Percentiles rank a stretch among this genome's conserved stretches.
Evolutionary conservation across 78 protist species (phyloP).

Genomic region (Chrysochromulina parva): DNA sequence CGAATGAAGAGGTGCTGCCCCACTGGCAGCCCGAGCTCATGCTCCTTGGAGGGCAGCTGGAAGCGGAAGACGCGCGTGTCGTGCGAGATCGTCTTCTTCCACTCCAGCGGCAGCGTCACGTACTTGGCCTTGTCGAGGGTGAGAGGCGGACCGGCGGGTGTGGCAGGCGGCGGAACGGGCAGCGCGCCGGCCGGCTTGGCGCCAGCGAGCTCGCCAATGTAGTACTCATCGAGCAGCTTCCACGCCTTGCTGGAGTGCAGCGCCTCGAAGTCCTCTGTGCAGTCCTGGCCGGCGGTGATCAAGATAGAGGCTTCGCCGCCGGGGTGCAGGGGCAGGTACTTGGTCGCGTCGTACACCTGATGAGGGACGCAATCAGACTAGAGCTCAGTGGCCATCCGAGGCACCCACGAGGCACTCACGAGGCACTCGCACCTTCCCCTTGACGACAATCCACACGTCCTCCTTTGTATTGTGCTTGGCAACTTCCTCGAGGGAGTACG

Average conservation of each 20-base stretch:
- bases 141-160: background rate
- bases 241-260: slow-evolving; percentile 29
- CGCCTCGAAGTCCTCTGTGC: slow-evolving; percentile 32
- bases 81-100: background rate
- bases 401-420: too few relatives aligned
- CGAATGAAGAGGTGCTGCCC: slow-evolving; percentile 23
- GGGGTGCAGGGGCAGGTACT: slow-evolving; percentile 55
- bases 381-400: too few relatives aligned
- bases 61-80: slow-evolving; percentile 44
- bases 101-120: background rate
- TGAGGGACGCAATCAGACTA: too few relatives aligned
- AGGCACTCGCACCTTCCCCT: background rate
- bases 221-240: slow-evolving; percentile 14
- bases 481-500: background rate
- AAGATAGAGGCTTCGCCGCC: slow-evolving; percentile 41
- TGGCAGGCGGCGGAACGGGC: background rate
- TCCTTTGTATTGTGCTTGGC: background rate
- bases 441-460: background rate
- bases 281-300: slow-evolving; percentile 36
- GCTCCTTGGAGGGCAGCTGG: slow-evolving; percentile 8
- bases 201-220: slow-evolving; percentile 13
- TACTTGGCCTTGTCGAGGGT: background rate
- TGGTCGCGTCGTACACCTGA: slow-evolving; percentile 49
- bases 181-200: background rate
- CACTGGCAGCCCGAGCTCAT: slow-evolving; percentile 34